These are phyloP conservation scores for Verticillium tricorpus DNA, from an alignment of 2,329 filamentous ascomycete genomes.

Conservation along the genomic window DNA sequence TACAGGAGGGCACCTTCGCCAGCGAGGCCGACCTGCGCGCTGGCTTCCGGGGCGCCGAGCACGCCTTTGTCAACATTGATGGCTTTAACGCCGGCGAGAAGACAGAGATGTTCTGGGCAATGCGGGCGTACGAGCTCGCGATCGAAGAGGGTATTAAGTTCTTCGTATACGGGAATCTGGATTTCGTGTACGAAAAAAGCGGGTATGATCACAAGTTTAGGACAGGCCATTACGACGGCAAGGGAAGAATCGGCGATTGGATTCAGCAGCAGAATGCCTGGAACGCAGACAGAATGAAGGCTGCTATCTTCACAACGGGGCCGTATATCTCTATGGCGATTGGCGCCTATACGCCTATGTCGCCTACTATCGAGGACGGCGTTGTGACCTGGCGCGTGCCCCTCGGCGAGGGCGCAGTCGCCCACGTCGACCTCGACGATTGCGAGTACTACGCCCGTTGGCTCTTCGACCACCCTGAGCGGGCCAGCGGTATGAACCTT, in stretches of 20 bases:
- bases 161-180: slow-evolving; percentile 44
- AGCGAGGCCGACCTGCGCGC: slow-evolving; percentile 37
- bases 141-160: slow-evolving; percentile 37
- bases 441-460: slow-evolving; percentile 41
- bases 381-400: slow-evolving; percentile 38
- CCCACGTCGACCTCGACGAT: slow-evolving; percentile 40
- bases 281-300: slow-evolving; percentile 6
- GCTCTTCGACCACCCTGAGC: slow-evolving; percentile 40
- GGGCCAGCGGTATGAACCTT: slow-evolving; percentile 39
- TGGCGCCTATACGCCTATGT: slow-evolving; percentile 29
- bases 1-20: slow-evolving; percentile 42
- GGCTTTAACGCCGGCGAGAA: slow-evolving; percentile 50
- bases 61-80: slow-evolving; percentile 50
- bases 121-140: slow-evolving; percentile 34
- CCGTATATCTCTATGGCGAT: slow-evolving; percentile 45
- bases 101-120: slow-evolving; percentile 42
- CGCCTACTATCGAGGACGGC: slow-evolving; percentile 31
- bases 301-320: slow-evolving; percentile 32
- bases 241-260: slow-evolving; percentile 40
- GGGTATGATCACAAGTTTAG: slow-evolving; percentile 40
- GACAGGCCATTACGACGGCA: slow-evolving; percentile 43
- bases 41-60: slow-evolving; percentile 38
- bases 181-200: slow-evolving; percentile 42
- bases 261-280: slow-evolving; percentile 30
- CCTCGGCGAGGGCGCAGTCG: slow-evolving; percentile 32